Percentiles rank a stretch among this genome's conserved stretches.
Conservation (phyloP, 2,329 filamentous ascomycete genomes). For the Elsinoe ampelina region DNA sequence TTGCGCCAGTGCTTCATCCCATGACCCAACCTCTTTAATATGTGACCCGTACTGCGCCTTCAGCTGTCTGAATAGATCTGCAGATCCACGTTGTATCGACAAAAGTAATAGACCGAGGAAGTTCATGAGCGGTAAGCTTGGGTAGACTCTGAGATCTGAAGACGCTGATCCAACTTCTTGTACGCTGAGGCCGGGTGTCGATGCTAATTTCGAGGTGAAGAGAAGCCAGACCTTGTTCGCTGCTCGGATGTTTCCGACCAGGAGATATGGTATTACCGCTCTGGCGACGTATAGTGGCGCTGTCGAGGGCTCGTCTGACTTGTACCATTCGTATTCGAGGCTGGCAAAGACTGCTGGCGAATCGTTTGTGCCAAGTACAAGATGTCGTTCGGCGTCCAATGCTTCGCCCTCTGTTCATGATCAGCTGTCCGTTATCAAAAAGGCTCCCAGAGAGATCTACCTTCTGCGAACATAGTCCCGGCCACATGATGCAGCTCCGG, state of each 20-base stretch:
- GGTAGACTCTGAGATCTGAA: conserved; percentile 70
- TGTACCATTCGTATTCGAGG: conserved; percentile 92
- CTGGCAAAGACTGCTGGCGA: conserved; percentile 70
- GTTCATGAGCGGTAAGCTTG: conserved; percentile 86
- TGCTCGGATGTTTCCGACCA: conserved; percentile 81
- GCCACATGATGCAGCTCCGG: conserved; percentile 90
- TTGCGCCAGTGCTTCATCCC: conserved; percentile 71
- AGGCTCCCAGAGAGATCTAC: conserved; percentile 28
- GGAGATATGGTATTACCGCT: conserved; percentile 80
- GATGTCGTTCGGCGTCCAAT: conserved; percentile 87
- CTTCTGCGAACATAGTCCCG: conserved; percentile 77
- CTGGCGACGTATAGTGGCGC: conserved; percentile 79
- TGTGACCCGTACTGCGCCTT: conserved; percentile 70
- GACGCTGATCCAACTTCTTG: conserved; percentile 71
- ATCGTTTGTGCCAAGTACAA: conserved; percentile 80
- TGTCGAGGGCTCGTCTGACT: conserved; percentile 75
- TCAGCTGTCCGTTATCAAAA: neutral
- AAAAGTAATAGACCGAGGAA: conserved; percentile 80
- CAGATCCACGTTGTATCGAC: conserved; percentile 68
- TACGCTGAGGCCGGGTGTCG: conserved; percentile 55
- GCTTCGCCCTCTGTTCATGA: conserved; percentile 59
- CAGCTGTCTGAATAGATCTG: conserved; percentile 72
- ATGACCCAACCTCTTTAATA: conserved; percentile 62
- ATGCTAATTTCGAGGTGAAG: conserved; percentile 58
- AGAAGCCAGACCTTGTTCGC: conserved; percentile 74